Conservation (phyloP, 202 grass and related monocot genomes). For the Cymbopogon flexuosus region DNA sequence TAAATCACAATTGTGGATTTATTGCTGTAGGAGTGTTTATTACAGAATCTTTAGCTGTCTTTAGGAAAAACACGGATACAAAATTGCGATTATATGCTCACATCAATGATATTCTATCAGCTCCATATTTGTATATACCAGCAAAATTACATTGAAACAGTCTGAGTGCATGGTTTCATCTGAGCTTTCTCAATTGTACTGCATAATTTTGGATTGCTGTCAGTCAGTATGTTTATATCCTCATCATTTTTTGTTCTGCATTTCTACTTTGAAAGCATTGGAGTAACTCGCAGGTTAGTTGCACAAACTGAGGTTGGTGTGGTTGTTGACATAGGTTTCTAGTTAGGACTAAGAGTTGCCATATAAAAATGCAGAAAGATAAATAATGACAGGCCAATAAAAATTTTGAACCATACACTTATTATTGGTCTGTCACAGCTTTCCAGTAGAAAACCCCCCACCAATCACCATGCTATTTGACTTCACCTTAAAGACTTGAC, state of each 20-base stretch:
- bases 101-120: neutral
- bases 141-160: neutral
- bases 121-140: neutral
- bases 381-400: neutral
- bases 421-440: neutral
- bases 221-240: neutral
- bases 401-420: slow-evolving; percentile 4
- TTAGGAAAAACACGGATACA: neutral
- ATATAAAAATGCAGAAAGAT: slow-evolving; percentile 6
- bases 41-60: neutral
- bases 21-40: neutral
- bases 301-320: neutral
- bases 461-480: neutral
- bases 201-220: neutral
- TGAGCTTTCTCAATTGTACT: neutral
- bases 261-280: neutral
- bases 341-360: neutral
- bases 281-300: slow-evolving; percentile 3
- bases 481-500: neutral
- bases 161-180: neutral
- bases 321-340: slow-evolving; percentile 4
- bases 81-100: neutral
- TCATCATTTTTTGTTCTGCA: neutral
- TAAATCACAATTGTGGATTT: neutral
- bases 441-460: slow-evolving; percentile 22